Evolutionary conservation across 1,139 yeast species (phyloP), one percentile per base, ranked within the genome.

Genomic region (Protomyces arabidopsidicola): DNA sequence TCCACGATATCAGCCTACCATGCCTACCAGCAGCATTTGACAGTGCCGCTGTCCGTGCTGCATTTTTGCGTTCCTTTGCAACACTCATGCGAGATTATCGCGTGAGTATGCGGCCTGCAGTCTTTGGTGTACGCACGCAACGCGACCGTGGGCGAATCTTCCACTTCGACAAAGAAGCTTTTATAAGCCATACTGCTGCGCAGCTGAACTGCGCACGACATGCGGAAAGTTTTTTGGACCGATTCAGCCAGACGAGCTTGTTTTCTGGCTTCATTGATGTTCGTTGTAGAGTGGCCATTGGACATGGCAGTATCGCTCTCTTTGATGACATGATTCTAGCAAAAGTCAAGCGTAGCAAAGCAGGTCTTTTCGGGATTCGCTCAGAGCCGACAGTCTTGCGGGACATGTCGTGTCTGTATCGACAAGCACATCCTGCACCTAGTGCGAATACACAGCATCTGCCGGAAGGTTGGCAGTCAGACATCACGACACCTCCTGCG

Each of bases 231-330:
- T 67, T 66, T 51, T 24, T 65, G n/a, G 34, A 60, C n/a, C 56
- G 60, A 20, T 45, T 67, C n/a, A 38, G 60, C 22, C 45, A 59
- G 8, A 65, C 69, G 18, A 69, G 66, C 34, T 63, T 66, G 18
- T 66, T 68, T 22, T 24, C 59, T 6, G 68, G 65, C 42, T 67
- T 67, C 50, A 53, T 67, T 14, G 57, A 67, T 45, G 67, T 58
- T n/a, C 50, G 64, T 34, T 24, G 65, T 42, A 39, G 36, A 12
- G 16, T 14, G 27, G 14, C 56, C 16, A 22, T 16, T 18, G 31
- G 38, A 16, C 45, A 53, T 39, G 50, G 58, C 12, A 45, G 48
- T 8, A 39, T 61, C 18, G 27, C 18, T n/a, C 22, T 61, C 51
- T 61, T 61, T 48, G 65, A 61, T 9, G 39, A 55, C 39, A 45